These are phyloP conservation scores for Metschnikowia amazonensis DNA, from an alignment of 805 yeast genomes.

Conservation along the genomic window DNA sequence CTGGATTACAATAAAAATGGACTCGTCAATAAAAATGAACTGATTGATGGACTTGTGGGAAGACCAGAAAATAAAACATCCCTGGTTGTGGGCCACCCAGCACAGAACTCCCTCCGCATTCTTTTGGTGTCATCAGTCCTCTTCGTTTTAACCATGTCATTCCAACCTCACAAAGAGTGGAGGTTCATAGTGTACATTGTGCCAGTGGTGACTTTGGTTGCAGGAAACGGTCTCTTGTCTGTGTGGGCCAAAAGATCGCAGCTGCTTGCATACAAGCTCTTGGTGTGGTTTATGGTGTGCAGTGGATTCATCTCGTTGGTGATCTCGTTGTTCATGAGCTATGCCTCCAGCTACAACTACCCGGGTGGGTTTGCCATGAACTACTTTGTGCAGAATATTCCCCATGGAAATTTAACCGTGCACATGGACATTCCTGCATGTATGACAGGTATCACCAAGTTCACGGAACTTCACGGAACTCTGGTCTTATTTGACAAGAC, in stretches of 20 bases:
- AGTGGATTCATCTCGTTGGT: slow-evolving; percentile 27
- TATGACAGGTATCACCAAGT: slow-evolving; percentile 81
- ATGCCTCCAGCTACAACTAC: slow-evolving; percentile 69
- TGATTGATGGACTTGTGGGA: too few species aligned
- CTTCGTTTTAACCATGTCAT: slow-evolving; percentile 62
- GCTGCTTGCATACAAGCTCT: slow-evolving; percentile 25
- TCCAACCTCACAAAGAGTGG: slow-evolving; percentile 94
- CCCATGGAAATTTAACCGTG: slow-evolving; percentile 34
- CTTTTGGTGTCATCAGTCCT: slow-evolving; percentile 48
- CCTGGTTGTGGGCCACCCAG: slow-evolving; percentile 25
- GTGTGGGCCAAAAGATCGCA: slow-evolving; percentile 19
- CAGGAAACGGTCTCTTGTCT: slow-evolving; percentile 55
- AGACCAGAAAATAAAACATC: too few species aligned
- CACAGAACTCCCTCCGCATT: slow-evolving; percentile 36
- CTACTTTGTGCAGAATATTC: slow-evolving; percentile 25
- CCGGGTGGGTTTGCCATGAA: slow-evolving; percentile 88
- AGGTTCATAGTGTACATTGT: slow-evolving; percentile 75
- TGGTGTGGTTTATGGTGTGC: slow-evolving; percentile 20
- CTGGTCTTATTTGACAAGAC: slow-evolving; percentile 66
- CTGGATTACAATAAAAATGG: too few species aligned
- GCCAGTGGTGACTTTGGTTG: slow-evolving; percentile 63
- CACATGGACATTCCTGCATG: slow-evolving; percentile 80
- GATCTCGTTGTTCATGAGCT: slow-evolving; percentile 50
- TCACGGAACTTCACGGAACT: slow-evolving; percentile 53
- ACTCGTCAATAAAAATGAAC: too few species aligned